Evolutionary conservation across 1,284 basidiomycete genomes (phyloP).

Genomic region (Apiotrichum laibachii): DNA sequence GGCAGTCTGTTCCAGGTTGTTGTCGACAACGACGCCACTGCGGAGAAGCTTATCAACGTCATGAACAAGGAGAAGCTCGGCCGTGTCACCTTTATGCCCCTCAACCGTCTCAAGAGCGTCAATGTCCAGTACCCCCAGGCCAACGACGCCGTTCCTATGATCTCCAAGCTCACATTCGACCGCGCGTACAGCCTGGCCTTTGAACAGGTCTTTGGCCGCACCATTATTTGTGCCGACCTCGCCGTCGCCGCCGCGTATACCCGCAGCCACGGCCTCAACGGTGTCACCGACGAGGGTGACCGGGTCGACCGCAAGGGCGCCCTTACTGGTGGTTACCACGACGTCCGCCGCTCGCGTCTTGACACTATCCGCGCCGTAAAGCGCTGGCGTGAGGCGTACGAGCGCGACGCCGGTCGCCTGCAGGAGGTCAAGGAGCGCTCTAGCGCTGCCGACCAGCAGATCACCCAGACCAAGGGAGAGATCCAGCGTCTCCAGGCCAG

Average conservation of each 20-base stretch:
- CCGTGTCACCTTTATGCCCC: slow-evolving; percentile 95
- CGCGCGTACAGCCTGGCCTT: slow-evolving; percentile 74
- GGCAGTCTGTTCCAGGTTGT: slow-evolving; percentile 91
- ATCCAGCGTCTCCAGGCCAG: slow-evolving; percentile 70
- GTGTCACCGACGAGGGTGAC: slow-evolving; percentile 96
- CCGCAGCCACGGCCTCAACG: slow-evolving; percentile 89
- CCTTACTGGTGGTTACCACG: slow-evolving; percentile 93
- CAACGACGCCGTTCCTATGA: slow-evolving; percentile 81
- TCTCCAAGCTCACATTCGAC: slow-evolving; percentile 80
- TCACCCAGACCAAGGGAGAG: slow-evolving; percentile 71
- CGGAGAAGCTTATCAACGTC: slow-evolving; percentile 77
- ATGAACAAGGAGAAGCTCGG: slow-evolving; percentile 92
- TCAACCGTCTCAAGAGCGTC: slow-evolving; percentile 90
- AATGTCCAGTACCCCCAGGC: slow-evolving; percentile 64
- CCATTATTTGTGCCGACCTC: slow-evolving; percentile 89
- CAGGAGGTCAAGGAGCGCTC: slow-evolving; percentile 72
- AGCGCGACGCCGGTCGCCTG: slow-evolving; percentile 64
- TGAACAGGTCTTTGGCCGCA: slow-evolving; percentile 91
- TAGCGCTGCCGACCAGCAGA: slow-evolving; percentile 75
- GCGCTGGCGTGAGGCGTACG: slow-evolving; percentile 71
- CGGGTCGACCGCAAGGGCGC: slow-evolving; percentile 96
- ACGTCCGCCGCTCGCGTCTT: slow-evolving; percentile 81
- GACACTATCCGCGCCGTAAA: slow-evolving; percentile 79
- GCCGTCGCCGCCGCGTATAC: slow-evolving; percentile 91
- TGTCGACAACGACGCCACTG: slow-evolving; percentile 92